Base-by-base conservation (phyloP, 1,139 yeast species). In the Blastobotrys raffinosifermentans region DNA sequence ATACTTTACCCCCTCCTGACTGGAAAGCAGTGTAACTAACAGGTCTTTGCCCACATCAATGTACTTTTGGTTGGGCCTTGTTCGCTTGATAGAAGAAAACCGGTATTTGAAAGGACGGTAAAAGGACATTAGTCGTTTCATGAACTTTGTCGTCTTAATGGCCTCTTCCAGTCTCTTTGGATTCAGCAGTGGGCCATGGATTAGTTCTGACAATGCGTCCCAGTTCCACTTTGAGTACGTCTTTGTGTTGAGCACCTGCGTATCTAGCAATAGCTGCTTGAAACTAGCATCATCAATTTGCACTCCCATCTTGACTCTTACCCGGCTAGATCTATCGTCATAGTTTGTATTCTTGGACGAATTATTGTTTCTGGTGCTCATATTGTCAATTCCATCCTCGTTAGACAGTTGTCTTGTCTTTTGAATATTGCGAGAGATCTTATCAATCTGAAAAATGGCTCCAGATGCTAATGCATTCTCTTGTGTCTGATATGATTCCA, bases 51-150 rank as follows among this genome's bases (percentile, higher is more conserved):
- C 96, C 6, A 81, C 78, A 35, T 68, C 72, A 19, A 83, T 72
- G 47, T 80, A 84, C 44, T 70, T 67, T 32, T 70, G 66, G 47
- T 75, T 67, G 40, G 71, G 69, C 38, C 74, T 66, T 23, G 77
- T 66, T 40, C 69, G 64, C 29, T 69, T 68, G 20, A 76, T 68
- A 13, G 74, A 74, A 8, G 95, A 80, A 57, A 86, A 91, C 41
- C 96, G 64, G 53, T 80, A 79, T 58, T 91, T 87, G 62, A 89
- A 82, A 0, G 99, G 98, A 34, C 97, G 70, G 56, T 80, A 91
- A 56, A 91, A 93, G 2, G 95, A 83, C 52, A 89, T 61, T 21
- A 91, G 59, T 39, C 96, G 66, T 54, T 91, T 89, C 58, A 89
- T 70, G 51, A 91, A 86, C 53, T 87, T 89, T 0, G 97, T 82